phyloP scores from a whole-genome alignment of 768 basidiomycete species.

The Kwoniella botswanensis region DNA sequence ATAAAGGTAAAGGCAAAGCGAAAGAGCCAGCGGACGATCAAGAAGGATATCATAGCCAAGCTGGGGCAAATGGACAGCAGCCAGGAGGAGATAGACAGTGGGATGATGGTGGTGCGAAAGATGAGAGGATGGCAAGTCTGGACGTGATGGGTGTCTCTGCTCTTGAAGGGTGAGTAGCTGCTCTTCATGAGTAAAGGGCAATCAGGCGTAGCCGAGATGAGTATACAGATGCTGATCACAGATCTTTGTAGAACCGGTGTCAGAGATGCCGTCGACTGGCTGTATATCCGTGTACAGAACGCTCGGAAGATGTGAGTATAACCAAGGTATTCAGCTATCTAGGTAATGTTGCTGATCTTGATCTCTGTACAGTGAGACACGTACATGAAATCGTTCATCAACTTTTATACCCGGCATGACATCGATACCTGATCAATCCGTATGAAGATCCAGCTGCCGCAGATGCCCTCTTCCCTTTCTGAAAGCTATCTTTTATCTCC shows the following conservation, averaged over 20 bases:
- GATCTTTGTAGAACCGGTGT: constrained; percentile 72
- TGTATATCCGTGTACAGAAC: constrained; percentile 91
- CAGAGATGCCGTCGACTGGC: constrained; percentile 88
- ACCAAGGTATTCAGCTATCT: not conserved
- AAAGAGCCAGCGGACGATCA: constrained; percentile 58
- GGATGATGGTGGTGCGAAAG: constrained; percentile 50
- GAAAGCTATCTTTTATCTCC: too few relatives aligned
- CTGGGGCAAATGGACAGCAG: constrained; percentile 9
- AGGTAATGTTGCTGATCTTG: not conserved
- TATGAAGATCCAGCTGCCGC: too few relatives aligned
- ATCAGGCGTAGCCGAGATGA: too few relatives aligned
- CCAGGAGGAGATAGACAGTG: constrained; percentile 9
- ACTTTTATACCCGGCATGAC: too few relatives aligned
- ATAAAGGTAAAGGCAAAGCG: constrained; percentile 55
- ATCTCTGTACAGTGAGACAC: not conserved
- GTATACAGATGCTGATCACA: not conserved
- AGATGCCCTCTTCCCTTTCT: too few relatives aligned
- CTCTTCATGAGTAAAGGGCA: too few relatives aligned
- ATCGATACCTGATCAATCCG: too few relatives aligned
- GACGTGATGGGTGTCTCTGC: constrained; percentile 91
- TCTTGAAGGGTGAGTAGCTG: constrained; percentile 74
- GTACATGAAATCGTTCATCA: too few relatives aligned
- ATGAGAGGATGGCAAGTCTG: constrained; percentile 68
- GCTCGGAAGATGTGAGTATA: constrained; percentile 64
- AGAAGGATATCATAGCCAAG: constrained; percentile 59